A percentile compares a stretch with the other conserved stretches of the same genome.
These are phyloP conservation scores for Cordyceps fumosorosea DNA, from an alignment of 2,329 filamentous ascomycete genomes.

Conservation along the genomic window DNA sequence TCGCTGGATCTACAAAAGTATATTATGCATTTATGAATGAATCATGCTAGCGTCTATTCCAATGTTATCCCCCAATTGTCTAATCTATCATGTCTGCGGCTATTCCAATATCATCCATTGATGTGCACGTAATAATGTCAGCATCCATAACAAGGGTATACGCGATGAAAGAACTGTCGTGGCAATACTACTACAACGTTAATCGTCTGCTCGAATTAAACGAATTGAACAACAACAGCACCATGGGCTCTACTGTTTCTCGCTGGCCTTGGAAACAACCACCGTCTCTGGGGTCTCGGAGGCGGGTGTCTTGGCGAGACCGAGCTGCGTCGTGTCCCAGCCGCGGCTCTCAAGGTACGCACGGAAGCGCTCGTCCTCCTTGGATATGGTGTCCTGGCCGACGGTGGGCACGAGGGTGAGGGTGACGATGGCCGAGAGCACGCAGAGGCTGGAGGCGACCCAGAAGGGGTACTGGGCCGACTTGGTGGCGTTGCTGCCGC, in stretches of 20 bases:
- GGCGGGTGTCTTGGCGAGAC: conserved; percentile 27
- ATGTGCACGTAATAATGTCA: not conserved
- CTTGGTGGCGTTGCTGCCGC: conserved; percentile 41
- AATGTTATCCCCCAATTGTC: too few relatives aligned
- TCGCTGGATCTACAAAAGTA: too few relatives aligned
- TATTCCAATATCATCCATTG: not conserved
- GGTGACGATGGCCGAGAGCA: conserved; percentile 56
- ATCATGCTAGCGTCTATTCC: too few relatives aligned
- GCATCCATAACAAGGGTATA: not conserved
- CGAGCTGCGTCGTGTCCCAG: conserved; percentile 61
- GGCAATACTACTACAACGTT: not conserved
- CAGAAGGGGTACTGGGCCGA: conserved; percentile 84
- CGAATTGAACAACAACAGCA: not conserved
- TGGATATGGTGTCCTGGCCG: conserved; percentile 75
- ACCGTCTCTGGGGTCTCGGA: not conserved
- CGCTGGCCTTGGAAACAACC: not conserved
- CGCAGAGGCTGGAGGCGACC: conserved; percentile 67
- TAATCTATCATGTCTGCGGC: too few relatives aligned
- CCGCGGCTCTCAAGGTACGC: conserved; percentile 68
- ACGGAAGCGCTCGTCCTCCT: conserved; percentile 71
- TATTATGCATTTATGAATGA: too few relatives aligned
- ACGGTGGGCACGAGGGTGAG: conserved; percentile 61
- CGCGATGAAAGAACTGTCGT: not conserved
- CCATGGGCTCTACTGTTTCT: not conserved
- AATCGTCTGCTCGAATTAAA: not conserved